A percentile compares a stretch with the other conserved stretches of the same genome.
Evolutionary conservation across 768 basidiomycete species (phyloP).

Genomic region (Wakefieldia striispora): DNA sequence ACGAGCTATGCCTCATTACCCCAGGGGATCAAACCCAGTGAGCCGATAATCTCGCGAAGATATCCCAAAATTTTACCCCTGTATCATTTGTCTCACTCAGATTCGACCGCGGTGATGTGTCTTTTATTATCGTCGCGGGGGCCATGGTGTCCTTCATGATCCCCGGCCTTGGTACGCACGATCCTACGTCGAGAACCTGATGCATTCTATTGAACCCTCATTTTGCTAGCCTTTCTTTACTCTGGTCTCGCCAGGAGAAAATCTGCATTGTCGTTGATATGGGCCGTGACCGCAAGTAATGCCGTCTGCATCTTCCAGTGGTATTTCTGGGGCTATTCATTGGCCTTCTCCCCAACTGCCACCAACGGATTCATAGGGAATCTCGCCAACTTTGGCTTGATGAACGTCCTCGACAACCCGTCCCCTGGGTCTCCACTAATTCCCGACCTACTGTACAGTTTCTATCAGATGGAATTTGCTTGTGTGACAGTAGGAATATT

Average conservation of each 20-base stretch:
- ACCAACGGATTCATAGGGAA: slow-evolving; percentile 79
- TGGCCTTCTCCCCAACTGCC: slow-evolving; percentile 78
- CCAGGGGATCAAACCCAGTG: slow-evolving; percentile 28
- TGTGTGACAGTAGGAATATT: slow-evolving; percentile 78
- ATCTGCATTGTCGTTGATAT: slow-evolving; percentile 68
- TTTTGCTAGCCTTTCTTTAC: slow-evolving; percentile 60
- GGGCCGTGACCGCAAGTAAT: slow-evolving; percentile 71
- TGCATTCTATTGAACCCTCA: not conserved
- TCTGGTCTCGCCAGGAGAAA: slow-evolving; percentile 72
- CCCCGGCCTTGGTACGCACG: slow-evolving; percentile 59
- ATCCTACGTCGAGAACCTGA: not conserved
- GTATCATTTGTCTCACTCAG: slow-evolving; percentile 32
- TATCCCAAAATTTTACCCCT: slow-evolving; percentile 4
- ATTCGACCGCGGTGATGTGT: slow-evolving; percentile 69
- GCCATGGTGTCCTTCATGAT: slow-evolving; percentile 78
- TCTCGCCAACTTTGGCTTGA: slow-evolving; percentile 74
- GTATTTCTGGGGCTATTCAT: slow-evolving; percentile 81
- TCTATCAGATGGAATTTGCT: slow-evolving; percentile 87
- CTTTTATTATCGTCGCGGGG: slow-evolving; percentile 67
- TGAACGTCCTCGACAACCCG: slow-evolving; percentile 65
- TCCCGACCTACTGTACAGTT: slow-evolving; percentile 78
- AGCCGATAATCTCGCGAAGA: slow-evolving; percentile 12
- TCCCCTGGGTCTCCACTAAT: slow-evolving; percentile 80
- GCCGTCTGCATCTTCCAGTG: slow-evolving; percentile 78
- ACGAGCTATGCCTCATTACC: not conserved